A percentile compares a stretch with the other conserved stretches of the same genome.
Conservation (phyloP, 108 stramenopile species). For the Schizochytrium sp. region DNA sequence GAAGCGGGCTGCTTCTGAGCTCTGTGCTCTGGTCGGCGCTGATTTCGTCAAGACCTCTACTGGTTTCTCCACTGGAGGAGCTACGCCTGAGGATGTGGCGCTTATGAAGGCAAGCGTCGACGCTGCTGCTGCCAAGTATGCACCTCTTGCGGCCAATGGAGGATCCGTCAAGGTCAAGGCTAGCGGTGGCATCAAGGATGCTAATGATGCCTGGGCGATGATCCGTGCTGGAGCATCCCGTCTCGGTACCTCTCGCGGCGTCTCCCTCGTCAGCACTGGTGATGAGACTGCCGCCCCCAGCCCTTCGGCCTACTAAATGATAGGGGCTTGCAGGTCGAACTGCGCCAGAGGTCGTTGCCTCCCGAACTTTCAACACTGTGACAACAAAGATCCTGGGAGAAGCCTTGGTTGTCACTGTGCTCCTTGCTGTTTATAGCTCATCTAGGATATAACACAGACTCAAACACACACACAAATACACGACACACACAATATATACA, state of each 20-base stretch:
- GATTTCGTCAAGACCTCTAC: constrained; percentile 68
- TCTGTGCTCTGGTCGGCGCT: constrained; percentile 30
- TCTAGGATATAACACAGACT: too few species aligned
- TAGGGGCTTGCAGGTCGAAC: too few species aligned
- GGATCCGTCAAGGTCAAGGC: constrained; percentile 63
- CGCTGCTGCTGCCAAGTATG: neutral
- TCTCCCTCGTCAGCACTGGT: constrained; percentile 10
- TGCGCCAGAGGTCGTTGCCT: too few species aligned
- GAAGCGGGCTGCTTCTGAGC: constrained; percentile 6
- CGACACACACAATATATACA: too few species aligned
- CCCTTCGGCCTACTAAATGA: too few species aligned
- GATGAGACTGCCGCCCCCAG: neutral
- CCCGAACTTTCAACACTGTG: too few species aligned
- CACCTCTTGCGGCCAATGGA: neutral
- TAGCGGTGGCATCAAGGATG: constrained; percentile 61
- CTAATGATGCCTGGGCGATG: constrained; percentile 58
- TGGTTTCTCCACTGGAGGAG: constrained; percentile 62
- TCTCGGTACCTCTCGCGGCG: constrained; percentile 63
- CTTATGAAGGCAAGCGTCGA: constrained; percentile 33
- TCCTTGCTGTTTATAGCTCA: too few species aligned
- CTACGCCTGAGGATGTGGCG: constrained; percentile 56
- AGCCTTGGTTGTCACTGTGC: too few species aligned
- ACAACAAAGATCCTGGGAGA: too few species aligned
- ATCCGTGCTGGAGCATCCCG: constrained; percentile 64
- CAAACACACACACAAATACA: too few species aligned